Base-by-base conservation (phyloP, 768 basidiomycete genomes). In the Exsudoporus frostii region DNA sequence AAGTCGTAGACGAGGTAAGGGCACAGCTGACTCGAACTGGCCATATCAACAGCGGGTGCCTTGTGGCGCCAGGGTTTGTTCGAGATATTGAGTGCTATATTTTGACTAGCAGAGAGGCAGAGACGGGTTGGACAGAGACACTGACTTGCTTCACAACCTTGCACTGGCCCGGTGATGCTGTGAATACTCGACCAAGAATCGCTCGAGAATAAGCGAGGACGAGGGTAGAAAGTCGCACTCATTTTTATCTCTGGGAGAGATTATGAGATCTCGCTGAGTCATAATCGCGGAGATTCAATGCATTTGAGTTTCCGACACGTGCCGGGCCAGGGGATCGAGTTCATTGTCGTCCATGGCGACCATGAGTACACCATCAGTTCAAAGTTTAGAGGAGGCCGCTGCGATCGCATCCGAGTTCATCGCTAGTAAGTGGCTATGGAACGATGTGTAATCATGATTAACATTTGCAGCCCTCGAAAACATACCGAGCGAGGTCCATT, bases 391-490 rank as follows among this genome's bases (percentile, higher is more conserved):
- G 61, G 79, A 80, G 46, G 79, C 79, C 14, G 77, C 78, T 6
- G 59, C 68, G 15, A 72, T 81, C 39, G 76, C 79, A 22, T 71
- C 78, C 20, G 79, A 80, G 55, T 80, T 74, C 57, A 74, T 80
- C 14, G 69, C 72, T 9, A 78, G 79, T 79, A 41, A 63, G 79
- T 65, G 4, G 3, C 37, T 11, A n/a, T 15, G 6, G 7, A 2
- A 33, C 10, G 3, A 37, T 34, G 25, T 41, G 10, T n/a, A 17
- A 29, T 36, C 30, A 10, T 27, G 22, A 17, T 38, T 37, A 45
- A 24, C 13, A 13, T 29, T 19, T 27, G 17, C 57, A 80, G 79
- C 76, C 47, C 71, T 80, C 19, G 79, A 80, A 51, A 80, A 80
- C 56, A 65, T 80, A 53, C 79, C 79, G 1, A 73, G 71, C 30